A percentile compares a stretch with the other conserved stretches of the same genome.
phyloP scores from a whole-genome alignment of 306 rosid genomes.

The Fragaria ananassa region DNA sequence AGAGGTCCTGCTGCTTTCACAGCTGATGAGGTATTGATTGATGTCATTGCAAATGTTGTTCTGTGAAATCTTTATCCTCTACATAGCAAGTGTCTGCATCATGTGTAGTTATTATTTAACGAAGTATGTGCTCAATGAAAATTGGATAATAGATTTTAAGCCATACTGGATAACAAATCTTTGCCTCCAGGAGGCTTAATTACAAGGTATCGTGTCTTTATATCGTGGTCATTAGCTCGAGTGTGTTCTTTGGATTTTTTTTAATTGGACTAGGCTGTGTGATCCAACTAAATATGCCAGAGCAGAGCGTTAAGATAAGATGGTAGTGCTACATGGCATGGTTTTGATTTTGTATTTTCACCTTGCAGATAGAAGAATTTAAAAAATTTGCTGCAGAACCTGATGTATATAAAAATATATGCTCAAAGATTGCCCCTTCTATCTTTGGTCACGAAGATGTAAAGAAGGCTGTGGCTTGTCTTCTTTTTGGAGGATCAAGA shows the following conservation, averaged over 20 bases:
- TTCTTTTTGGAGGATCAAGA: constrained; percentile 92
- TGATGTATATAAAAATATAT: constrained; percentile 72
- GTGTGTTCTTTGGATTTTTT: no score
- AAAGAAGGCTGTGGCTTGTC: constrained; percentile 92
- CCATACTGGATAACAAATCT: background rate
- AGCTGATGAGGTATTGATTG: constrained; percentile 62
- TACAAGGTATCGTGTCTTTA: background rate
- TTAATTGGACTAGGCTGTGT: background rate
- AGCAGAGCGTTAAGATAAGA: background rate
- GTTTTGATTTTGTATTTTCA: constrained; percentile 5
- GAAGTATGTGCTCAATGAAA: background rate
- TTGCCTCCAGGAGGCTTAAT: background rate
- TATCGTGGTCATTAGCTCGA: background rate
- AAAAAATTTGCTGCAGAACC: constrained; percentile 83
- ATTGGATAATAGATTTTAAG: background rate
- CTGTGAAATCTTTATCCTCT: background rate
- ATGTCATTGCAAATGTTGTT: constrained; percentile 7
- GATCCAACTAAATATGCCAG: background rate
- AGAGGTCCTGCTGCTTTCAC: constrained; percentile 67
- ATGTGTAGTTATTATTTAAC: background rate
- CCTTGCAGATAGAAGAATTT: constrained; percentile 81
- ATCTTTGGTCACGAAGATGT: constrained; percentile 94
- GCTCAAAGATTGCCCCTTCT: constrained; percentile 92
- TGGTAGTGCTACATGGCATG: constrained; percentile 1
- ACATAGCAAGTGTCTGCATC: background rate